A percentile compares a stretch with the other conserved stretches of the same genome.
phyloP scores from a whole-genome alignment of 2,329 filamentous ascomycete species.

The Mollisia scopiformis region DNA sequence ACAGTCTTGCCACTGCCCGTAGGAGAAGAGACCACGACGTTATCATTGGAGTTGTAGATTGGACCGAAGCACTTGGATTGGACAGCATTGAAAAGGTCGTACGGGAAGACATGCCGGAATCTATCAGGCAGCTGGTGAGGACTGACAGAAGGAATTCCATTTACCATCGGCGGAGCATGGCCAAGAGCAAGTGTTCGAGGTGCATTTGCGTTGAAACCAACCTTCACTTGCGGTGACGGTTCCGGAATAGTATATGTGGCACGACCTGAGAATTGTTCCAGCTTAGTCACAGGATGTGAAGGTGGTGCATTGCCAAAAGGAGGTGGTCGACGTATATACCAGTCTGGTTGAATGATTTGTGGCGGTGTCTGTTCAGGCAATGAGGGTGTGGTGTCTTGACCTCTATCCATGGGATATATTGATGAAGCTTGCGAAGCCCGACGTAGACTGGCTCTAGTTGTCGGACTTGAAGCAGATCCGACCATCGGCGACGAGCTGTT shows the following conservation, averaged over 20 bases:
- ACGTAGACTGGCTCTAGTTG: conserved; percentile 30
- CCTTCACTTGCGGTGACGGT: too few species aligned
- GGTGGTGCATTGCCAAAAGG: too few species aligned
- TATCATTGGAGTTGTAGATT: conserved; percentile 70
- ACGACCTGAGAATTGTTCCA: too few species aligned
- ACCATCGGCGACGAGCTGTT: conserved; percentile 26
- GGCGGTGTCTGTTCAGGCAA: too few species aligned
- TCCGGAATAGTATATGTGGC: too few species aligned
- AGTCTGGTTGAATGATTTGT: too few species aligned
- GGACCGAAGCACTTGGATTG: conserved; percentile 77
- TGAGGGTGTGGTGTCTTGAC: too few species aligned
- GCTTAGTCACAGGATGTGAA: too few species aligned
- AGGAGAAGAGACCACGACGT: conserved; percentile 78
- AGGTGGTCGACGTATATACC: too few species aligned
- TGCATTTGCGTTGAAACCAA: too few species aligned
- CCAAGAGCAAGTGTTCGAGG: conserved; percentile 20
- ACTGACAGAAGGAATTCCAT: conserved; percentile 62
- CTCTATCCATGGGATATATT: too few species aligned
- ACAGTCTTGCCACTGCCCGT: conserved; percentile 87
- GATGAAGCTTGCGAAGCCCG: conserved; percentile 19
- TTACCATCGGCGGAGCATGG: conserved; percentile 35
- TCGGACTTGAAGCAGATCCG: conserved; percentile 32
- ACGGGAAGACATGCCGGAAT: conserved; percentile 71
- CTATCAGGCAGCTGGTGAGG: conserved; percentile 67
- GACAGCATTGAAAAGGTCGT: conserved; percentile 77